Evolutionary conservation across 2,329 filamentous ascomycete species (phyloP).

Genomic region (Simplicillium sp.): DNA sequence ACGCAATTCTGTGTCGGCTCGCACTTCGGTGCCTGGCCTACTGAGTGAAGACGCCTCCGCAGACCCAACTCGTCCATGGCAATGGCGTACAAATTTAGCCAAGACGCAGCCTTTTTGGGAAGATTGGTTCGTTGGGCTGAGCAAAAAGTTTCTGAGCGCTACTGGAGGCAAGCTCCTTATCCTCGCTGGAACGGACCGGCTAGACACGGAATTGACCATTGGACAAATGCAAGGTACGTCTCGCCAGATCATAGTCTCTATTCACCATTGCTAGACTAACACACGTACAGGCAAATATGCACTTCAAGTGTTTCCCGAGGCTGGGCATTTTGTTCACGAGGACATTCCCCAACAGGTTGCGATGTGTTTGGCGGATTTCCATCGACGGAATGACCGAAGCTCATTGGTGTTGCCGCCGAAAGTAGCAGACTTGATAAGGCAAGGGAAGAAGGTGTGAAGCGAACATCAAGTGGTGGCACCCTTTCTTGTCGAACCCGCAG

Average conservation of each 20-base stretch:
- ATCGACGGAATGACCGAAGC: slow-evolving; percentile 80
- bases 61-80: slow-evolving; percentile 46
- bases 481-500: not conserved
- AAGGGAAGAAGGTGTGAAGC: slow-evolving; percentile 47
- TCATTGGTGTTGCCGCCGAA: slow-evolving; percentile 84
- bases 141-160: slow-evolving; percentile 74
- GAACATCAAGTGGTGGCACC: slow-evolving; percentile 2
- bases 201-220: slow-evolving; percentile 89
- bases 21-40: slow-evolving; percentile 77
- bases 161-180: slow-evolving; percentile 77
- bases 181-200: slow-evolving; percentile 77
- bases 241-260: not conserved
- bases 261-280: not conserved
- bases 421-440: slow-evolving; percentile 62
- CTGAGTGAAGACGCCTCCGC: slow-evolving; percentile 40
- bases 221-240: slow-evolving; percentile 85
- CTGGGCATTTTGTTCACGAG: slow-evolving; percentile 94
- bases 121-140: slow-evolving; percentile 83
- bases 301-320: slow-evolving; percentile 85
- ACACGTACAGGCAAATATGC: slow-evolving; percentile 70
- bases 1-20: slow-evolving; percentile 72
- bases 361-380: slow-evolving; percentile 78
- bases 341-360: slow-evolving; percentile 89
- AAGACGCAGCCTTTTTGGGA: slow-evolving; percentile 89
- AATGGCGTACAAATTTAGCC: slow-evolving; percentile 77